Conservation (phyloP, 1,139 yeast genomes). For the Hyphopichia pseudoburtonii region DNA sequence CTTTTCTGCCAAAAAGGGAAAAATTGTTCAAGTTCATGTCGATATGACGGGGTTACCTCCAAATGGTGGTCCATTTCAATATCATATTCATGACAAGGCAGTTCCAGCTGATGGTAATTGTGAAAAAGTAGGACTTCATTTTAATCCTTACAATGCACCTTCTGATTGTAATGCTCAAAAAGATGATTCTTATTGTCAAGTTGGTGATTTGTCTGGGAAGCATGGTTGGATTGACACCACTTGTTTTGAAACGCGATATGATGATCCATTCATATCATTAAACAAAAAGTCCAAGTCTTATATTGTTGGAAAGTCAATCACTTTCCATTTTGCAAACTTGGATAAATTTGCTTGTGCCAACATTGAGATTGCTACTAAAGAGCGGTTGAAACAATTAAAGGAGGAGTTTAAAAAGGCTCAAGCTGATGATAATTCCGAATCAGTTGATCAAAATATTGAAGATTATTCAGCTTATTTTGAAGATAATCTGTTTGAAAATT, state of each 20-base stretch:
- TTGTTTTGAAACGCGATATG: slow-evolving; percentile 51
- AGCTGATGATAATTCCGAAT: slow-evolving; percentile 19
- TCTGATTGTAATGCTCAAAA: slow-evolving; percentile 43
- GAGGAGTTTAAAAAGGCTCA: slow-evolving; percentile 19
- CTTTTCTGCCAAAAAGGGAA: slow-evolving; percentile 46
- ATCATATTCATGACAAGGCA: slow-evolving; percentile 55
- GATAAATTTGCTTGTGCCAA: slow-evolving; percentile 61
- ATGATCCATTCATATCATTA: slow-evolving; percentile 56
- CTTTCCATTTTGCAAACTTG: slow-evolving; percentile 50
- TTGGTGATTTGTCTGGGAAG: slow-evolving; percentile 65
- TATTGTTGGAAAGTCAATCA: slow-evolving; percentile 53
- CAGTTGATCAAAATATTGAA: slow-evolving; percentile 11
- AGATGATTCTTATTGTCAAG: slow-evolving; percentile 54
- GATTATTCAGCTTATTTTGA: slow-evolving; percentile 19
- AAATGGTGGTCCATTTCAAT: slow-evolving; percentile 57
- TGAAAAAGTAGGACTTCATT: slow-evolving; percentile 49
- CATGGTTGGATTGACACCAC: slow-evolving; percentile 60
- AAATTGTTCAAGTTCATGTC: slow-evolving; percentile 56
- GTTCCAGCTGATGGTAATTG: slow-evolving; percentile 48
- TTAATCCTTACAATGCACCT: slow-evolving; percentile 53
- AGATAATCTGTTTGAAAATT: slow-evolving; percentile 14
- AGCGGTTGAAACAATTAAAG: slow-evolving; percentile 24
- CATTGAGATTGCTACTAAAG: slow-evolving; percentile 36
- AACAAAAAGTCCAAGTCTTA: slow-evolving; percentile 46
- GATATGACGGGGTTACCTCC: slow-evolving; percentile 59